Evolutionary conservation across 306 rosid species (phyloP), one percentile per base, ranked within the genome.

Genomic region (Acmispon strigosus): DNA sequence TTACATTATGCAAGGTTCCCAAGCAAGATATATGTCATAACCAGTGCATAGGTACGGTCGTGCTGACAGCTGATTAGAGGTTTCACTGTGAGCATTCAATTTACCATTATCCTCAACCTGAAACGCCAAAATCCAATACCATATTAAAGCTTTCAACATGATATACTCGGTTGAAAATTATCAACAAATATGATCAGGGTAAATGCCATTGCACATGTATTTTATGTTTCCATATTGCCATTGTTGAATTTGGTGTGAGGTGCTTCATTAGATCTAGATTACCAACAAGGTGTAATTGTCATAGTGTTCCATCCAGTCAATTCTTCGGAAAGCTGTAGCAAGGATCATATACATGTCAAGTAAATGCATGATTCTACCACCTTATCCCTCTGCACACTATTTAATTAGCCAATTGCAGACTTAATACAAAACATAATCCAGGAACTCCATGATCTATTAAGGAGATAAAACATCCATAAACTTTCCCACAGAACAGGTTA

Each of bases 1-100:
- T 89, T 89, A 94, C 99, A 94, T 89, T 16, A 88, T 16, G 72
- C 99, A 94, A 48, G 99, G 99, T 83, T 90, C 99, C 97, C 97
- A 90, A 74, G 75, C 95, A 77, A 94, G 92, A 80, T 81, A 90
- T 78, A 90, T 94, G 88, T 94, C 96, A 72, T 87, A 90, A 64
- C 96, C 97, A 49, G 97, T 94, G 76, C 99, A 94, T 15, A 90
- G 83, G 76, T 89, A 89, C 15, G 98, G 98, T 50, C 92, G 82
- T 17, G 20, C 78, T n/a, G 79, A 55, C 62, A 20, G 56, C 58
- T 77, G 80, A 66, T 51, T 42, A 14, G 62, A 75, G 62, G 62
- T 73, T 58, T 72, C 82, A 69, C 18, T 6, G 39, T 54, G 67
- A 78, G 65, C 15, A 65, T 84, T 80, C 73, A 50, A 44, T 49